Conservation (phyloP, 768 basidiomycete species). For the Xerocomellus amylosporus region DNA sequence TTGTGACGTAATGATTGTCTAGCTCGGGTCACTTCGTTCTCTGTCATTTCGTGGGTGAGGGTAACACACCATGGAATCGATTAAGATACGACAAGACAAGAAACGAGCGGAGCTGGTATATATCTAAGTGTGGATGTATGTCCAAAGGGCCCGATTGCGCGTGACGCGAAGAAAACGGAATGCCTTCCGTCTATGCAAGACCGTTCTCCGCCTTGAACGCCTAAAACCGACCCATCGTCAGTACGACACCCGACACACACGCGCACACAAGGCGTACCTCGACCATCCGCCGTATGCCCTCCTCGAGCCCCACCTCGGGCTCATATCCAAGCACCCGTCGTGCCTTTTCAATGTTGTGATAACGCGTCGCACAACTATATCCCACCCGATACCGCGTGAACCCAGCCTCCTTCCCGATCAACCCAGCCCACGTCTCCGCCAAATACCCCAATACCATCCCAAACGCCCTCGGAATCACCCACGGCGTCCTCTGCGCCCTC, state of each 20-base stretch:
- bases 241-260: background rate
- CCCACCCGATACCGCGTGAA: slow-evolving; percentile 86
- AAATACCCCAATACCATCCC: slow-evolving; percentile 70
- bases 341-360: slow-evolving; percentile 94
- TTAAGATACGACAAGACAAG: background rate
- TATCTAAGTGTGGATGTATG: background rate
- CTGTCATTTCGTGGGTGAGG: too few species aligned
- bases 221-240: slow-evolving; percentile 11
- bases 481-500: slow-evolving; percentile 34
- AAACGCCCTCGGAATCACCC: slow-evolving; percentile 56
- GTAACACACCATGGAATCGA: background rate
- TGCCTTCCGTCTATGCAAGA: slow-evolving; percentile 17
- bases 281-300: slow-evolving; percentile 77
- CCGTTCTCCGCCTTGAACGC: slow-evolving; percentile 33
- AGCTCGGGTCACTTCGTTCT: too few species aligned
- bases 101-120: slow-evolving; percentile 4
- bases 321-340: slow-evolving; percentile 90
- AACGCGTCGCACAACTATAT: slow-evolving; percentile 75
- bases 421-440: slow-evolving; percentile 70
- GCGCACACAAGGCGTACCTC: slow-evolving; percentile 50
- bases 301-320: slow-evolving; percentile 83
- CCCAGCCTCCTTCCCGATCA: slow-evolving; percentile 75
- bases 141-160: background rate
- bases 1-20: too few species aligned
- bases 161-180: background rate